Percentiles rank a stretch among this genome's conserved stretches.
These are phyloP conservation scores for Triadica sebifera DNA, from an alignment of 345 rosid species.

Conservation along the genomic window DNA sequence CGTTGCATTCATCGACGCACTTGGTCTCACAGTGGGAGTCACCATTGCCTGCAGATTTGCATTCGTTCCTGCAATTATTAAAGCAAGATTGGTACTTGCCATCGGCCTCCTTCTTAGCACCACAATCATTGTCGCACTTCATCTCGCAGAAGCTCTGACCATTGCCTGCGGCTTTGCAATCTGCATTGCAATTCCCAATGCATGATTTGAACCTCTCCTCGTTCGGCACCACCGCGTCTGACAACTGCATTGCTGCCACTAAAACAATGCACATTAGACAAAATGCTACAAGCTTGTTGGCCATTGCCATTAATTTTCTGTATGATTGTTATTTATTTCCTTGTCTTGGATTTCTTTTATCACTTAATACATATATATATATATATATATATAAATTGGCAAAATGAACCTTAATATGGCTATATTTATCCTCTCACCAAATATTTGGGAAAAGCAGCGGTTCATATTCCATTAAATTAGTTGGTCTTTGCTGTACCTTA, in stretches of 20 bases:
- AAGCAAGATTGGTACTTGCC: neutral
- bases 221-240: neutral
- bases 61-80: no score
- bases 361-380: no score
- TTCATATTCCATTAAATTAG: neutral
- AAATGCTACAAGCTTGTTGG: slow-evolving; percentile 31
- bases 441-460: neutral
- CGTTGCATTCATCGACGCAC: neutral
- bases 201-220: slow-evolving; percentile 1
- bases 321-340: neutral
- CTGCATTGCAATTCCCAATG: slow-evolving; percentile 8
- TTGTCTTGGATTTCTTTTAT: neutral
- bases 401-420: neutral
- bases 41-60: no score
- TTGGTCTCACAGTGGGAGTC: no score
- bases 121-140: slow-evolving; percentile 36
- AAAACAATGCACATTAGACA: slow-evolving; percentile 33
- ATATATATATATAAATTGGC: no score
- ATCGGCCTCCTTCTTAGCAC: neutral
- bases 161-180: slow-evolving; percentile 20
- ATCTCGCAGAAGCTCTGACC: slow-evolving; percentile 34
- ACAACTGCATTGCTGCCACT: slow-evolving; percentile 9
- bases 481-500: no score
- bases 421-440: neutral
- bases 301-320: slow-evolving; percentile 17